Evolutionary conservation across 2,329 filamentous ascomycete genomes (phyloP), one percentile per base, ranked within the genome.

Genomic region (Colletotrichum noveboracense): DNA sequence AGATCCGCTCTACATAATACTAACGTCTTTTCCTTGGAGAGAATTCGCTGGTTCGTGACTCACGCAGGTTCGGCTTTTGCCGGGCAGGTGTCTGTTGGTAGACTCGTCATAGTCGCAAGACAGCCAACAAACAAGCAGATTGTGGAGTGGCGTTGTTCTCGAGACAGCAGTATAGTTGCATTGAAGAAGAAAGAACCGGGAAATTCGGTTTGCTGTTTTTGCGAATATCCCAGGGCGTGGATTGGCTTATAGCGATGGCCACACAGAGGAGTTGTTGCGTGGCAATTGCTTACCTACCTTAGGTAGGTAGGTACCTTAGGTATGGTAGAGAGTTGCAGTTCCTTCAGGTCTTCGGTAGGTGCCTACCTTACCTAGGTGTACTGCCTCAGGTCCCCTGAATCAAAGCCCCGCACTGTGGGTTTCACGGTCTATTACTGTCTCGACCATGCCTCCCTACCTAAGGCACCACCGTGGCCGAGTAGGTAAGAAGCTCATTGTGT

Each of bases 71-170:
- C 83, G 69, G 81, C 80, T 79, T 79, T 82, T 61, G 79, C 79
- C 70, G 82, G 80, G 79, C 83, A 85, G 60, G 80, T 80, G 26
- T 83, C 81, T 60, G 79, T 48, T 62, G 79, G 73, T 32, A 72
- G 38, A 24, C 70, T 73, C 58, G 70, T 30, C 74, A 76, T 76
- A 26, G n/a, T 69, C 61, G 55, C 43, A 52, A 32, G 28, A 56
- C 16, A 16, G 32, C 32, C 34, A 21, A 52, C n/a, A 34, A 30
- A 28, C 55, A 13, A 52, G 61, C 34, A 38, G 38, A 30, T 8
- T 21, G 61, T 32, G n/a, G 16, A 34, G 24, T 26, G 24, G 24
- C 13, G 55, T 58, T 26, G 8, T 58, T 13, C 43, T 52, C 43
- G 12, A 52, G n/a, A 52, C n/a, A 52, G 43, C 43, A 52, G 43